Evolutionary conservation across 805 yeast species (phyloP).

Genomic region (Jamesozyma piceae): DNA sequence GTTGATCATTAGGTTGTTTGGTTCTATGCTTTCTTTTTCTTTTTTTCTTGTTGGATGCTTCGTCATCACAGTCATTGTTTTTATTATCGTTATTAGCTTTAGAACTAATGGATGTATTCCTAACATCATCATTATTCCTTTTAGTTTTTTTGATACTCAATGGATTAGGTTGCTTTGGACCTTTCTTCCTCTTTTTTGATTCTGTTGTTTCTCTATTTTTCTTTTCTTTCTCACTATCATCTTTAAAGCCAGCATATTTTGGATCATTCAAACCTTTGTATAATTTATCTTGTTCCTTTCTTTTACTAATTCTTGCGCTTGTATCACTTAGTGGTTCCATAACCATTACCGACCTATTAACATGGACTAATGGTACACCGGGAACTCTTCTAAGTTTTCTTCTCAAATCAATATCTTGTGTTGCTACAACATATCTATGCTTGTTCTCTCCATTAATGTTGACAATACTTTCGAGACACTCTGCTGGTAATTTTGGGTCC

Average conservation of each 20-base stretch:
- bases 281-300: constrained; percentile 58
- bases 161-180: constrained; percentile 83
- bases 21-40: constrained; percentile 21
- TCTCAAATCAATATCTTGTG: constrained; percentile 67
- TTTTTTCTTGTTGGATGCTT: constrained; percentile 5
- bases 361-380: constrained; percentile 81
- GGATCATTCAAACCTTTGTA: constrained; percentile 70
- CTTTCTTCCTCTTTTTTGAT: constrained; percentile 43
- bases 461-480: constrained; percentile 68
- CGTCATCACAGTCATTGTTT: constrained; percentile 1
- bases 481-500: constrained; percentile 53
- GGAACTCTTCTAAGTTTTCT: constrained; percentile 64
- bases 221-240: constrained; percentile 13
- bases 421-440: constrained; percentile 83
- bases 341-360: constrained; percentile 87
- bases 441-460: constrained; percentile 68
- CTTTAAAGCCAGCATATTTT: constrained; percentile 38
- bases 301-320: constrained; percentile 41
- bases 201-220: constrained; percentile 41
- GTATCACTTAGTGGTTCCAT: constrained; percentile 87
- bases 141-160: constrained; percentile 76
- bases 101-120: background rate
- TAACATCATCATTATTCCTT: constrained; percentile 7
- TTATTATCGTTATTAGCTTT: background rate
- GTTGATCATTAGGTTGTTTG: background rate